These are phyloP conservation scores for Cantharellus anzutake DNA, from an alignment of 768 basidiomycete species.

Conservation along the genomic window DNA sequence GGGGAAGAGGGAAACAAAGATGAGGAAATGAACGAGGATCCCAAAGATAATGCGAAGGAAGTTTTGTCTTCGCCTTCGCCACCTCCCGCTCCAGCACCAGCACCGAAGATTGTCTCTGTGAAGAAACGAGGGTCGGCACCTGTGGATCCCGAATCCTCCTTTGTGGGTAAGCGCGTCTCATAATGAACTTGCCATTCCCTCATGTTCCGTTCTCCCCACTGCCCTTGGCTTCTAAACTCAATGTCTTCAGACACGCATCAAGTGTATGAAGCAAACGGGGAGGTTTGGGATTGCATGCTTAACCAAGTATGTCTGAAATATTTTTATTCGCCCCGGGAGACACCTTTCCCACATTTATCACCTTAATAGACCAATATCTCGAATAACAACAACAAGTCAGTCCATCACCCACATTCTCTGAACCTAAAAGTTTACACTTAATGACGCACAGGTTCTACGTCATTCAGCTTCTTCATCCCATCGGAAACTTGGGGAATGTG, in stretches of 20 bases:
- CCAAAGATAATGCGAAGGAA: neutral
- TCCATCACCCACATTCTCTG: neutral
- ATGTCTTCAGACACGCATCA: slow-evolving; percentile 6
- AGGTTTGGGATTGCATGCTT: slow-evolving; percentile 10
- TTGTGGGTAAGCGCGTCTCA: slow-evolving; percentile 4
- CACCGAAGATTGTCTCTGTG: slow-evolving; percentile 8
- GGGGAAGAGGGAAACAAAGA: neutral
- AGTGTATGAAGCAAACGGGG: slow-evolving; percentile 6
- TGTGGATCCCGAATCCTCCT: slow-evolving; percentile 9
- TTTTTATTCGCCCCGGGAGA: neutral
- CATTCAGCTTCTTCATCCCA: slow-evolving; percentile 8
- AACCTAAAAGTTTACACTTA: neutral
- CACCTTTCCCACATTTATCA: neutral
- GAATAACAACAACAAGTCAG: neutral
- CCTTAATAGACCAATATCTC: neutral
- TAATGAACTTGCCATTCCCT: neutral
- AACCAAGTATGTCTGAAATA: slow-evolving; percentile 8
- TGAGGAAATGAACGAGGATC: neutral
- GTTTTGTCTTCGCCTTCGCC: neutral
- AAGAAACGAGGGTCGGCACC: slow-evolving; percentile 9
- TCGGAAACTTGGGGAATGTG: slow-evolving; percentile 1
- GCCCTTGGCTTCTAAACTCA: neutral
- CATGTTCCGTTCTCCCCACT: neutral
- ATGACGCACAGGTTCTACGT: slow-evolving; percentile 7
- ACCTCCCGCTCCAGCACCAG: neutral